These are phyloP conservation scores for Macadamia tetraphylla DNA, from an alignment of 164 flowering plant species.

Conservation along the genomic window DNA sequence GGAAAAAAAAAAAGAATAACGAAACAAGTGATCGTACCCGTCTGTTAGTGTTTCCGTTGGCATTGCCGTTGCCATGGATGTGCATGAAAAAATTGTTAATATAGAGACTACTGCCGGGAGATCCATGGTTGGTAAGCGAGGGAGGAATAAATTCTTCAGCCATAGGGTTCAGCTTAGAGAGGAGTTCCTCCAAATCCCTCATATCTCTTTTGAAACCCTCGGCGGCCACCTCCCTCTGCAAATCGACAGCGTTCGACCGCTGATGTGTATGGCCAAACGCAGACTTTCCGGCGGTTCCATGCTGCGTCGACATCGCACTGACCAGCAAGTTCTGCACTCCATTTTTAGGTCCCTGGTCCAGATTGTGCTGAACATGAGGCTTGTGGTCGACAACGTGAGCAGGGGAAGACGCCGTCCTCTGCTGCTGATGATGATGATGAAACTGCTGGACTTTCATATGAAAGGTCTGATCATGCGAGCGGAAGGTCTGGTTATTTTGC, in stretches of 20 bases:
- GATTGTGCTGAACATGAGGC: slow-evolving; percentile 4
- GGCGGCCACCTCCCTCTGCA: slow-evolving; percentile 22
- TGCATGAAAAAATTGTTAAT: slow-evolving; percentile 22
- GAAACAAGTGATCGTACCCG: slow-evolving; percentile 31
- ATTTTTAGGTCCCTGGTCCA: slow-evolving; percentile 10
- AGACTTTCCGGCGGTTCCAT: slow-evolving; percentile 5
- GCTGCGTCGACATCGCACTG: slow-evolving; percentile 1
- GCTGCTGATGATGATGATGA: slow-evolving; percentile 13
- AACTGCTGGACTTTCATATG: slow-evolving; percentile 17
- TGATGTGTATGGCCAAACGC: slow-evolving; percentile 7
- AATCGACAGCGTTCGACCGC: slow-evolving; percentile 20
- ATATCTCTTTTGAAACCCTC: slow-evolving; percentile 56
- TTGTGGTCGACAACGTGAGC: slow-evolving; percentile 11
- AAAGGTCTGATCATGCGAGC: slow-evolving; percentile 19
- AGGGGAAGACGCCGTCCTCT: background rate
- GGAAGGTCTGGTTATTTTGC: background rate
- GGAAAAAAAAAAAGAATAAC: background rate
- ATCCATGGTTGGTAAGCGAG: slow-evolving; percentile 33
- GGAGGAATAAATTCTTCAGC: slow-evolving; percentile 89
- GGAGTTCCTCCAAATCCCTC: slow-evolving; percentile 77
- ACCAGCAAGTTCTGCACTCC: slow-evolving; percentile 8
- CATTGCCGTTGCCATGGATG: slow-evolving; percentile 24
- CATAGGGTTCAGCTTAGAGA: slow-evolving; percentile 86
- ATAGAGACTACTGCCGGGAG: slow-evolving; percentile 20
- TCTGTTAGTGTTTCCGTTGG: slow-evolving; percentile 30